Conservation (phyloP, 2,329 filamentous ascomycete species). For the Scortechinia acanthostroma region DNA sequence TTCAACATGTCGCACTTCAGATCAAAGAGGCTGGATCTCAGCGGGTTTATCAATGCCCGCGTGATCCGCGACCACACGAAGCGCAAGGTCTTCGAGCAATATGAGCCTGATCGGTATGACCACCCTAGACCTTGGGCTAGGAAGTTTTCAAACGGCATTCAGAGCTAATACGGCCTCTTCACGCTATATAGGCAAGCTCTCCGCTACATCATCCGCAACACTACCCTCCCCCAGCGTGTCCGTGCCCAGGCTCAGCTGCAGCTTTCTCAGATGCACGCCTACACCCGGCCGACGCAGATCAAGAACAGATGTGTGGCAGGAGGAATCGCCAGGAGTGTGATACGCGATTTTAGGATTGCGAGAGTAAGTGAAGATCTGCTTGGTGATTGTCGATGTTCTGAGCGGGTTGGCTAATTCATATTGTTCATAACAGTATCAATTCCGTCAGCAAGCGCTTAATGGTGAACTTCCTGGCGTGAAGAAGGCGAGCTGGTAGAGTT, state of each 20-base stretch:
- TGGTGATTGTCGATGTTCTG: conserved; percentile 60
- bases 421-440: conserved; percentile 70
- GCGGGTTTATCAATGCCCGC: conserved; percentile 79
- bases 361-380: conserved; percentile 91
- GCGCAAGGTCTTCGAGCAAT: conserved; percentile 80
- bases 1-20: conserved; percentile 77
- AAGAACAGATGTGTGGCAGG: conserved; percentile 87
- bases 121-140: background rate
- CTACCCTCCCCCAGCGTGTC: conserved; percentile 71
- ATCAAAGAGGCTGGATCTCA: conserved; percentile 81
- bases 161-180: too few species aligned
- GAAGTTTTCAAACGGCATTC: background rate
- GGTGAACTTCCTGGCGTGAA: conserved; percentile 85
- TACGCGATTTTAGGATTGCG: conserved; percentile 85
- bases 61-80: conserved; percentile 93
- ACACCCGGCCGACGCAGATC: conserved; percentile 88
- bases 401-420: conserved; percentile 10
- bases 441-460: conserved; percentile 78
- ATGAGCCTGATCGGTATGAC: conserved; percentile 78
- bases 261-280: conserved; percentile 89
- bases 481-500: conserved; percentile 91
- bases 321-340: conserved; percentile 82
- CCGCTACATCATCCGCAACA: conserved; percentile 89
- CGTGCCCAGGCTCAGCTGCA: conserved; percentile 90
- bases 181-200: conserved; percentile 70